Conservation (phyloP, 2,329 filamentous ascomycete species). For the Ophiocordyceps australis region DNA sequence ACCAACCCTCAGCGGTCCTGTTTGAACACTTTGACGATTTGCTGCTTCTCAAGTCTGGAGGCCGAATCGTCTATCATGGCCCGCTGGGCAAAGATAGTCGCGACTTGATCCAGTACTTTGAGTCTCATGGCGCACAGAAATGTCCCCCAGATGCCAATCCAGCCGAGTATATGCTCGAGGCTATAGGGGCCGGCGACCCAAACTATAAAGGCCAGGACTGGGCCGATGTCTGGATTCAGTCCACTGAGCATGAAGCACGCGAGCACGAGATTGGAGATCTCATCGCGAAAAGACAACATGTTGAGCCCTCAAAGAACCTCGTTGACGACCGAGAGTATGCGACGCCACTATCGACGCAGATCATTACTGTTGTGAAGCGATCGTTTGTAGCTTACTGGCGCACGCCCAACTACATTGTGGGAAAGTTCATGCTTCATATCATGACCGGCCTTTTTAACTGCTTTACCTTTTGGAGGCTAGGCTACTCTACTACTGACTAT, state of each 20-base stretch:
- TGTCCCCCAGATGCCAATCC: constrained; percentile 39
- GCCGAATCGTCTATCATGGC: constrained; percentile 27
- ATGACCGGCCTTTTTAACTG: constrained; percentile 49
- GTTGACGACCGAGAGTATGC: constrained; percentile 43
- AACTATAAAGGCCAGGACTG: constrained; percentile 43
- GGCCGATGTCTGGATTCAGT: constrained; percentile 40
- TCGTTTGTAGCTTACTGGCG: constrained; percentile 48
- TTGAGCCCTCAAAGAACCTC: constrained; percentile 16
- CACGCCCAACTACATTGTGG: constrained; percentile 41
- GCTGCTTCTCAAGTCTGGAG: constrained; percentile 31
- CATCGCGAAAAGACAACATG: constrained; percentile 22
- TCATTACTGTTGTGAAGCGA: constrained; percentile 32
- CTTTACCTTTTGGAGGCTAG: constrained; percentile 51
- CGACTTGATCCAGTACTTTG: constrained; percentile 37
- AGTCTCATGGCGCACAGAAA: constrained; percentile 33
- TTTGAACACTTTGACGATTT: constrained; percentile 36
- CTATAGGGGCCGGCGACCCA: constrained; percentile 33
- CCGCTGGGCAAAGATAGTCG: constrained; percentile 25
- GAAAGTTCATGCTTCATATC: constrained; percentile 44
- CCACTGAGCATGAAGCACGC: constrained; percentile 25
- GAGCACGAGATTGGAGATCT: constrained; percentile 33
- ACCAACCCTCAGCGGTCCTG: constrained; percentile 21
- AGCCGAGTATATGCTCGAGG: constrained; percentile 46
- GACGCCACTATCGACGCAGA: constrained; percentile 36
- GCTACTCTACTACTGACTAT: constrained; percentile 38